Base-by-base conservation (phyloP, 2,329 filamentous ascomycete genomes). In the Metarhizium rileyi region DNA sequence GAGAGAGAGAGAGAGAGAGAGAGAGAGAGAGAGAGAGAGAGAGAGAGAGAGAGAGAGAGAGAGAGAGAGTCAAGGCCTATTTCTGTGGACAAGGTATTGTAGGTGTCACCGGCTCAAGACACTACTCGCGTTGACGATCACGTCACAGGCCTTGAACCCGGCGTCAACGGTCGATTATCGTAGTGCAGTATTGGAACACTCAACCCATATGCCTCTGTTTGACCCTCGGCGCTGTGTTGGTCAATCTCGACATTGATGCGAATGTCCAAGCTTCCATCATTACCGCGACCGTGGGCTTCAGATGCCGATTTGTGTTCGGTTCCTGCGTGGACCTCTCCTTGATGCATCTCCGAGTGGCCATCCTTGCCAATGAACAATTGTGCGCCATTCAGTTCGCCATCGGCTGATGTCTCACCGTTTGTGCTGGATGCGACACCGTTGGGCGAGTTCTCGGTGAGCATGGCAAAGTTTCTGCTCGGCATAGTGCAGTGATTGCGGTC, bases 381-480 rank as follows among this genome's bases (percentile, higher is more conserved):
- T 3, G 43, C 55, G 20, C 54, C 46, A 18, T 55, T 50, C 5
- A 44, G 52, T 23, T 56, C 55, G 5, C 48, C 49, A 33, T 58
- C 57, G 6, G 51, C 54, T n/a, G 50, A 51, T 23, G 61, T 49
- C 20, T 59, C 54, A 56, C 57, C 59, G 28, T 63, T 62, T 14
- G 52, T 48, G 12, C 53, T 36, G 6, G 36, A 60, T 44, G 40
- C 59, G 2, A 46, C 41, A 49, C 74, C 75, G 59, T 74, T 73
- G 44, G 78, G 87, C n/a, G 83, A 81, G 66, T 95, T 96, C 65
- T 95, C 87, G 18, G 87, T 86, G 52, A 98, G 83, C 40, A 87
- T 84, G 60, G 91, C 91, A 76, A 88, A 98, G 65, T 98, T 98
- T 23, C 93, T 82, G 56, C 89, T 90, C 2, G 95, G 81, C 67